Conservation (phyloP, 225 moss, liverwort and hornwort genomes). For the Sphagnum tenellum region DNA sequence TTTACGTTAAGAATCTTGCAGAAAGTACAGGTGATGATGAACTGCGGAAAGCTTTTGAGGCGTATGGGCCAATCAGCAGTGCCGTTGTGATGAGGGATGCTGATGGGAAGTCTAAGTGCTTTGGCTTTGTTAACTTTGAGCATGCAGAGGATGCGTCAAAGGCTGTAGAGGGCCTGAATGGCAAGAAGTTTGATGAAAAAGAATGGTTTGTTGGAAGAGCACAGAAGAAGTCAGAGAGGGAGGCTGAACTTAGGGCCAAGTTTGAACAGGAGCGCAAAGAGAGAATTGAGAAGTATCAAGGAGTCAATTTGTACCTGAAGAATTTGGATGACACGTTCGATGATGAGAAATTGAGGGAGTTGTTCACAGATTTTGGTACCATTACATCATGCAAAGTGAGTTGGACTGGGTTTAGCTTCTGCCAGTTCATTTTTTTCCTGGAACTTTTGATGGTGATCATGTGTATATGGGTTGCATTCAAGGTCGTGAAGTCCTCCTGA, state of each 20-base stretch:
- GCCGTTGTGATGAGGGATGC: conserved; percentile 10
- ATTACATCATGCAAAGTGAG: conserved; percentile 7
- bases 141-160: conserved; percentile 2
- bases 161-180: conserved; percentile 5
- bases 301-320: conserved; percentile 2
- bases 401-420: neutral
- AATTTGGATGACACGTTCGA: conserved; percentile 1
- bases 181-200: conserved; percentile 3
- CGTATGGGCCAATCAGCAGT: conserved; percentile 5
- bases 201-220: conserved; percentile 13
- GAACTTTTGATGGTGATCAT: neutral
- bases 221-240: conserved; percentile 7
- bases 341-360: conserved; percentile 1
- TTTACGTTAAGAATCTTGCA: neutral
- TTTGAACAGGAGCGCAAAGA: conserved; percentile 5
- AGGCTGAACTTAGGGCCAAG: conserved; percentile 1
- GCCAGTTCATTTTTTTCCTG: too few species aligned
- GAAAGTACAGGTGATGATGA: conserved; percentile 5
- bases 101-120: conserved; percentile 10
- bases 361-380: conserved; percentile 5
- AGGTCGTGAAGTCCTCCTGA: too few species aligned
- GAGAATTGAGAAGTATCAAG: neutral
- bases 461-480: too few species aligned
- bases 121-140: conserved; percentile 12
- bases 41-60: conserved; percentile 1